Conservation (phyloP, 148 eudicot species). For the Chenopodium berlandieri region DNA sequence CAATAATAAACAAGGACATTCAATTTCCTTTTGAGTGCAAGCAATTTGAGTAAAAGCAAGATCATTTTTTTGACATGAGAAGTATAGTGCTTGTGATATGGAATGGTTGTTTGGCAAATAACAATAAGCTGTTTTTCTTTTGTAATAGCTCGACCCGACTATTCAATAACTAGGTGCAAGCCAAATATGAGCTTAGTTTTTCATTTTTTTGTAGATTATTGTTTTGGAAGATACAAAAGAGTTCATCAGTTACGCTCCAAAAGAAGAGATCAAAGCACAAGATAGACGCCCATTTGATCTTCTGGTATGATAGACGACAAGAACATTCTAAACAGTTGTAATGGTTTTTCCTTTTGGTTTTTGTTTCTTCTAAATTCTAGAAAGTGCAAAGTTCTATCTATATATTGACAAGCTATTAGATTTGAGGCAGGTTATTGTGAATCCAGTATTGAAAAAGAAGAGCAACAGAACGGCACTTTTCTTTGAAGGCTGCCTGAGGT, state of each 20-base stretch:
- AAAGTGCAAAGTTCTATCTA: slow-evolving; percentile 10
- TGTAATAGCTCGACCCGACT: too few species aligned
- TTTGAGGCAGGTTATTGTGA: slow-evolving; percentile 76
- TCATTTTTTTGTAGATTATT: slow-evolving; percentile 53
- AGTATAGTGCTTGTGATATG: too few species aligned
- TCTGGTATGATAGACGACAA: slow-evolving; percentile 52
- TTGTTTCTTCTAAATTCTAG: neutral
- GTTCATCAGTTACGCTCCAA: slow-evolving; percentile 70
- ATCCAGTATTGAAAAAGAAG: slow-evolving; percentile 71
- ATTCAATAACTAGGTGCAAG: too few species aligned
- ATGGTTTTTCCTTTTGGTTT: slow-evolving; percentile 8
- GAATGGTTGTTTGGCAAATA: too few species aligned
- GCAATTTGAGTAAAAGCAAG: neutral
- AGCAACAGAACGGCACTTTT: slow-evolving; percentile 69
- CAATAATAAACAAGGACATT: neutral
- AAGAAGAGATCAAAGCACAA: slow-evolving; percentile 67
- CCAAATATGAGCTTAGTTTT: neutral
- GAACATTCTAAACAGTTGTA: neutral
- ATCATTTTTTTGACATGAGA: too few species aligned
- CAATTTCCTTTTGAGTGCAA: too few species aligned
- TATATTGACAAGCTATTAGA: slow-evolving; percentile 27
- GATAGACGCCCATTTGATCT: slow-evolving; percentile 86
- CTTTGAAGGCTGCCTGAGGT: slow-evolving; percentile 98
- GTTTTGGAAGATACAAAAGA: slow-evolving; percentile 88
- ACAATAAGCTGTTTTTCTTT: too few species aligned